Evolutionary conservation across 2,329 filamentous ascomycete genomes (phyloP), one percentile per base, ranked within the genome.

Genomic region (Colletotrichum graminicola): DNA sequence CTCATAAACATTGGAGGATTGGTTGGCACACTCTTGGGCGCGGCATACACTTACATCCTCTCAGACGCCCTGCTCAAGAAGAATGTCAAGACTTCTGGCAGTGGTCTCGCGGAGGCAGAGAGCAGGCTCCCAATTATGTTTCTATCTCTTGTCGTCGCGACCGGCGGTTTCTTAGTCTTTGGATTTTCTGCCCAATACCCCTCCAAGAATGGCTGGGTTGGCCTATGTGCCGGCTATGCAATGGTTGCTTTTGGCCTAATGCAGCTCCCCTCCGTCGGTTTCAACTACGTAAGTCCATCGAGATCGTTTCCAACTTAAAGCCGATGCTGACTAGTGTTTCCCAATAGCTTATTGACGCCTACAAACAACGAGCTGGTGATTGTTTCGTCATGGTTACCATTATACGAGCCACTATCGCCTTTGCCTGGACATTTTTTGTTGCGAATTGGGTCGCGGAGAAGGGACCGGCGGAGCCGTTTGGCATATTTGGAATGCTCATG

Each of bases 371-470:
- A 1, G 83, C 84, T 0, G 83, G 82, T 1, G 86, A 89, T 73
- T 88, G 86, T 74, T 88, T 89, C 73, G 85, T 86, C 16, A 84
- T 86, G 62, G 83, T 88, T 0, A 87, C 86, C 1, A 83, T 83
- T 41, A 76, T 85, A 21, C 80, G 86, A 3, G 81, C 85, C 14
- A 76, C 87, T 6, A 82, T 89, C 11, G 80, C 83, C 0, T 89
- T 89, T 73, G 82, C 85, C 0, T 89, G 86, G 86, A 86, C 85
- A 0, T 88, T 88, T 66, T 88, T 89, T 55, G 83, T 85, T 0
- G 81, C 81, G 3, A 78, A 82, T 5, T 89, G 86, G 87, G 80
- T 87, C 0, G 74, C 78, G 1, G 59, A 77, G 0, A 76, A 75
- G 0, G 87, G 87, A 0, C 74, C 82, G 1, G 82, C 86, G 0